phyloP scores from a whole-genome alignment of 2,329 filamentous ascomycete species.

The Claviceps maximensis region DNA sequence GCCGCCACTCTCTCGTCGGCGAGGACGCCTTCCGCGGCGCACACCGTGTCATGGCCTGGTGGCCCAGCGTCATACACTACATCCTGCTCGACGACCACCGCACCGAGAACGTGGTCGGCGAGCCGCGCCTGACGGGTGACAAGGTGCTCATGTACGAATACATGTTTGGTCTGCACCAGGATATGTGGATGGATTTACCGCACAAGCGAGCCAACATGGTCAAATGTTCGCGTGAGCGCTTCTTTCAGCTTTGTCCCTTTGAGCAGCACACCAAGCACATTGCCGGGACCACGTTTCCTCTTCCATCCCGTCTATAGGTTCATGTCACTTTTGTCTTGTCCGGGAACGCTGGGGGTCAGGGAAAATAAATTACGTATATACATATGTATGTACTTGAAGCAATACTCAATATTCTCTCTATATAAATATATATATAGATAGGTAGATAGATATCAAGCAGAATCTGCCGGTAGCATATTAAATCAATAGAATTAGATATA shows the following conservation, averaged over 20 bases:
- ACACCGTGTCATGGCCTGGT: conserved; percentile 48
- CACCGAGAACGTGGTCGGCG: conserved; percentile 46
- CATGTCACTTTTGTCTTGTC: no score
- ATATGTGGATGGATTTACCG: conserved; percentile 1
- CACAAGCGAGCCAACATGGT: not conserved
- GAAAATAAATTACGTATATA: no score
- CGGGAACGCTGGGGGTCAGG: no score
- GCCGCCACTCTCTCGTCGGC: conserved; percentile 44
- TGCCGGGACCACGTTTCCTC: not conserved
- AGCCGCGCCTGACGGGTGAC: conserved; percentile 32
- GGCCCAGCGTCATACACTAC: conserved; percentile 49
- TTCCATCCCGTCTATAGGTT: not conserved
- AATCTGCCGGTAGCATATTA: no score
- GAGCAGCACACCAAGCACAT: not conserved
- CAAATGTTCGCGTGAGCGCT: conserved; percentile 1
- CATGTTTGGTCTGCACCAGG: conserved; percentile 2
- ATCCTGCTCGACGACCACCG: conserved; percentile 48
- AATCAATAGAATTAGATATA: no score
- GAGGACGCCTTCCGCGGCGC: conserved; percentile 47
- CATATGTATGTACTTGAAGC: no score
- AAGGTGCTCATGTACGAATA: conserved; percentile 1
- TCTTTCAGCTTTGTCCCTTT: conserved; percentile 1
- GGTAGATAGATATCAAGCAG: no score
- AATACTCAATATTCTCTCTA: no score
- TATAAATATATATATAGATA: no score